Conservation (phyloP, 371 early-diverging fungal species). For the Chytridium lagenaria region DNA sequence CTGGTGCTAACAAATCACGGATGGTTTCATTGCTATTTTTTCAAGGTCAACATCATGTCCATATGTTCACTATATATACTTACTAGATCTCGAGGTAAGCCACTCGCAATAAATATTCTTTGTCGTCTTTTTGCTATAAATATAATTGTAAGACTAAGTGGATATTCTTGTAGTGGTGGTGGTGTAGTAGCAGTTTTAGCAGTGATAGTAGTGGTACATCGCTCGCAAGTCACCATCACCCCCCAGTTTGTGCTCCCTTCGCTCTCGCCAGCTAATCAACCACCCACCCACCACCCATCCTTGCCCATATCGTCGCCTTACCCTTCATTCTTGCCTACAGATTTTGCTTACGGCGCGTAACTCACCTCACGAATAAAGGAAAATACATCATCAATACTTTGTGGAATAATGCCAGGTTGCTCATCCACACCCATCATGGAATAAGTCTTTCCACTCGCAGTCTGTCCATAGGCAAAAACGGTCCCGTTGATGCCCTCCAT, state of each 20-base stretch:
- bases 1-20: slow-evolving; percentile 79
- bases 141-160: slow-evolving; percentile 33
- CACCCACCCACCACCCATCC: no score
- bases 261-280: no score
- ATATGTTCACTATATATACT: background rate
- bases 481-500: slow-evolving; percentile 56
- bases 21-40: slow-evolving; percentile 80
- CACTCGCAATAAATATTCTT: slow-evolving; percentile 87
- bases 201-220: no score
- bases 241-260: no score
- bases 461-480: slow-evolving; percentile 48
- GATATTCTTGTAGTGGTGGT: no score
- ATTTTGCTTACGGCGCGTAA: no score
- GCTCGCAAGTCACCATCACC: no score
- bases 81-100: slow-evolving; percentile 95
- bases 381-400: slow-evolving; percentile 83
- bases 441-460: slow-evolving; percentile 56
- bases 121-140: slow-evolving; percentile 50
- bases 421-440: slow-evolving; percentile 66
- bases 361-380: slow-evolving; percentile 69
- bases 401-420: slow-evolving; percentile 85
- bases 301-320: no score
- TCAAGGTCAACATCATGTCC: background rate
- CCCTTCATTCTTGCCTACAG: no score
- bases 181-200: no score